phyloP scores from a whole-genome alignment of 768 basidiomycete genomes.

The Lentinula edodes region DNA sequence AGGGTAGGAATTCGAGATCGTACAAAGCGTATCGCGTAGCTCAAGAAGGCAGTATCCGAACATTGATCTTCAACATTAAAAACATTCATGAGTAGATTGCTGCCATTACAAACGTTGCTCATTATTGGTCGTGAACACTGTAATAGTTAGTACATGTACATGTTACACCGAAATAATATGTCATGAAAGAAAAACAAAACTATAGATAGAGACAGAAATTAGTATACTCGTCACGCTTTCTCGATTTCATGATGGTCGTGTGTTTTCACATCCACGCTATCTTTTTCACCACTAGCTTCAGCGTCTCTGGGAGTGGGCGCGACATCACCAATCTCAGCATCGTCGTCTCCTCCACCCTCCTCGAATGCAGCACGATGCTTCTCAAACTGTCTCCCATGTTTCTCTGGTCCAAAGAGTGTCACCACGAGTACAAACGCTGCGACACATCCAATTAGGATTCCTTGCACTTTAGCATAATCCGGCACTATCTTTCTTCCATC shows the following conservation, averaged over 20 bases:
- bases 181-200: background rate
- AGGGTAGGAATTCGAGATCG: background rate
- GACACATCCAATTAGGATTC: constrained; percentile 82
- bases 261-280: background rate
- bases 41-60: too few species aligned
- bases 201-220: background rate
- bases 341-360: constrained; percentile 56
- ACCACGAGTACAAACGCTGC: constrained; percentile 72
- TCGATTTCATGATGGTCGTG: background rate
- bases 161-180: background rate
- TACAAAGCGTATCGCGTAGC: too few species aligned
- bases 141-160: background rate
- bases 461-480: constrained; percentile 78
- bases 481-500: constrained; percentile 40
- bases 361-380: constrained; percentile 76
- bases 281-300: background rate
- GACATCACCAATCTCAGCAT: constrained; percentile 9
- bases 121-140: background rate
- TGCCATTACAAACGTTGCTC: background rate
- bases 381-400: constrained; percentile 78
- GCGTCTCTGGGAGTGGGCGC: background rate
- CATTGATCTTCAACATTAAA: too few species aligned
- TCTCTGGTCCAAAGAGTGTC: constrained; percentile 75
- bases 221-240: background rate
- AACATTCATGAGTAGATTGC: too few species aligned